Base-by-base conservation (phyloP, 139 green algal species). In the Tetraselmis striata region DNA sequence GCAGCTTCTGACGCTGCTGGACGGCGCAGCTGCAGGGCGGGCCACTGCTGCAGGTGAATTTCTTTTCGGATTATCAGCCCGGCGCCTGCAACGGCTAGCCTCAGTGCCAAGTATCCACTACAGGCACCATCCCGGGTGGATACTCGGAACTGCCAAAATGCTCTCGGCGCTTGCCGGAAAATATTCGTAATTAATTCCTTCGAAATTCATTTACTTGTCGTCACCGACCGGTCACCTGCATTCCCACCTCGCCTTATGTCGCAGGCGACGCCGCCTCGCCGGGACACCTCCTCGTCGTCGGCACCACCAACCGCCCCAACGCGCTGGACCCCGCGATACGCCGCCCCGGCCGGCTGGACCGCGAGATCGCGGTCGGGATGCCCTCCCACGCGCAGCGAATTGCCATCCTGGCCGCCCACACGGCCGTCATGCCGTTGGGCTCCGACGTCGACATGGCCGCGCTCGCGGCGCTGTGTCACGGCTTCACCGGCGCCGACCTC, bases 1-100 rank as follows among this genome's bases (percentile, higher is more conserved):
- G 1, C 96, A 99, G 87, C 88, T 99, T 79, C 91, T 99, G 2
- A 98, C 96, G 0, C 91, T 99, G 25, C 85, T 99, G 79, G 96
- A 99, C 78, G 92, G 90, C 1, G 86, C 88, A 1, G 83, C 59
- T 1, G 28, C 32, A 5, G 26, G 74, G 74, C 22, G 26, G n/a
- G 74, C 74, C 74, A 77, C 45, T 18, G 45, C 5, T 18, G 5
- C 45, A 18, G 45, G 45, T 67, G 45, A n/a, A n/a, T n/a, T n/a
- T n/a, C n/a, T n/a, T n/a, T n/a, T n/a, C n/a, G n/a, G n/a, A n/a
- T n/a, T n/a, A n/a, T n/a, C n/a, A n/a, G n/a, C n/a, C n/a, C n/a
- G n/a, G n/a, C n/a, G n/a, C n/a, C n/a, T n/a, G n/a, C n/a, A n/a
- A n/a, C n/a, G n/a, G n/a, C n/a, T n/a, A n/a, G n/a, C n/a, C n/a